Base-by-base conservation (phyloP, 805 yeast genomes). In the Candida andamanensis region DNA sequence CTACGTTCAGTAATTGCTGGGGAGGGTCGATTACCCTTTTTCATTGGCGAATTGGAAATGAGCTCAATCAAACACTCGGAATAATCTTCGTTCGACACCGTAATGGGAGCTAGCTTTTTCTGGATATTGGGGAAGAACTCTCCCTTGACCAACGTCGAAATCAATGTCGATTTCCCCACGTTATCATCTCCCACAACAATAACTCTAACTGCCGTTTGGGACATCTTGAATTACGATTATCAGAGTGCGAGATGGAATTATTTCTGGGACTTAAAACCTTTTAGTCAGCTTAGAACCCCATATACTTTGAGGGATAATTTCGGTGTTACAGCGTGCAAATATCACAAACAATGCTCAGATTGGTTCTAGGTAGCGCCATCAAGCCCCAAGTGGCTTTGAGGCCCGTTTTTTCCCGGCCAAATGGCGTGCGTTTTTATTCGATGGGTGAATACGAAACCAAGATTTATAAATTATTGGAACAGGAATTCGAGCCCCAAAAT, bases 101-200 rank as follows among this genome's bases (percentile, higher is more conserved):
- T 78, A 9, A 92, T 76, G 2, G 94, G 84, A 0, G 96, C 95
- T 3, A 92, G 56, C 1, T 84, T 80, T 33, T 79, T 76, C 46
- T 83, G 92, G 15, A 86, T 71, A 42, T 78, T 79, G 1, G 90
- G 78, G 0, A 84, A 80, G 52, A 77, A 87, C 16, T 77, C 72
- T 45, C 85, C 95, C 54, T 87, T 90, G 19, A 86, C 80, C 15
- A 92, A 65, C 0, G 95, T 69, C 0, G 92, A 78, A 15, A 90
- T 76, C 29, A 92, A 61, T 17, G 86, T 76, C 4, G 89, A 78
- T 49, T 85, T 85, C 1, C 95, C 95, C 3, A 85, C 95, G 15
- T 85, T 83, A 39, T 85, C 94, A 58, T 92, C 98, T 8, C 98
- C 98, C 56, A 97, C 87, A 0, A 92, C 80, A 1, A 86, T 95